Base-by-base conservation (phyloP, 192 early-diverging fungal genomes). In the Backusella sp. region DNA sequence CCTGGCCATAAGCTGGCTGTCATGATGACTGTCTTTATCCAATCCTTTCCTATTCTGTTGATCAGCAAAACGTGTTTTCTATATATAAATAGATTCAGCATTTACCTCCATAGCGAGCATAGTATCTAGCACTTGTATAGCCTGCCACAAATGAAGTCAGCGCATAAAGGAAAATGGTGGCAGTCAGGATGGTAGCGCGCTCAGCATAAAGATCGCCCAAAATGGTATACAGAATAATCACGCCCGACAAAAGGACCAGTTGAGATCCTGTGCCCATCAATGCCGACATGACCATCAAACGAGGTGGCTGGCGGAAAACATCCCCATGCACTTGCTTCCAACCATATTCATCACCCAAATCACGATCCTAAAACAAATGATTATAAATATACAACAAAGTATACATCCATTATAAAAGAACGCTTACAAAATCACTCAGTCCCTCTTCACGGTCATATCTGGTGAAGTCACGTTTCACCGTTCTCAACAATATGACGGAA, bases 291-390 rank as follows among this genome's bases (percentile, higher is more conserved):
- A 90, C 73, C 71, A 90, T 87, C 23, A 91, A 81, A 26, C 83
- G 86, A 21, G 85, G 74, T 15, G 94, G 92, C 7, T 91, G 85
- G 69, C 94, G 85, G 81, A 96, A 96, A 9, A 96, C 94, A 78
- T 96, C 94, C 17, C 92, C 92, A 62, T 96, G 94, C 7, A 96
- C 88, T 80, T 92, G 92, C 78, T 95, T 96, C 94, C 94, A 96
- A 4, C 94, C 94, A 85, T 91, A 95, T 44, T 96, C 94, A 74
- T 95, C 94, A 7, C 89, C 91, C 17, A 94, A 77, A 75, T 94
- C 91, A 32, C 88, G 84, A 70, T 92, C 92, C 66, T 66, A 67
- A 32, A 19, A 15, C 23, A 37, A 62, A 6, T 49, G 32, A 1
- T 42, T 53, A 68, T n/a, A 30, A 53, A 69, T 56, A 71, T 28